A percentile compares a stretch with the other conserved stretches of the same genome.
Conservation (phyloP, 345 rosid genomes). For the Bruguiera sexangula region DNA sequence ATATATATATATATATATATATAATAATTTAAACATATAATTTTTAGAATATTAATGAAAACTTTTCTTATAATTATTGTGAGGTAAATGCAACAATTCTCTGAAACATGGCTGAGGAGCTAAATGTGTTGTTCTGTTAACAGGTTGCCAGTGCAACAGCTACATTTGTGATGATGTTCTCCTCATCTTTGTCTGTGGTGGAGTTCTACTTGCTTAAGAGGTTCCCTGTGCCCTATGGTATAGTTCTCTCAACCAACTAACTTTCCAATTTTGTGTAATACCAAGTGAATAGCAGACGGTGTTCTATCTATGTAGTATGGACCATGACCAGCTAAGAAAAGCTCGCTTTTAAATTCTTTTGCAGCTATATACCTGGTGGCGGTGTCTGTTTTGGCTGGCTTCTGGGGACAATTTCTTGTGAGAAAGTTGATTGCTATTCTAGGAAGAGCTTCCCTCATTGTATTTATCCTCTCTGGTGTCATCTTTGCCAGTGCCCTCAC, state of each 20-base stretch:
- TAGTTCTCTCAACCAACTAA: background rate
- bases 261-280: background rate
- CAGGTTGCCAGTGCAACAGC: slow-evolving; percentile 98
- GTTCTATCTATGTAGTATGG: background rate
- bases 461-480: slow-evolving; percentile 79
- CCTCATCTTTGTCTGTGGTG: slow-evolving; percentile 88
- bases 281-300: background rate
- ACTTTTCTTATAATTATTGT: too few relatives aligned
- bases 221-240: slow-evolving; percentile 89
- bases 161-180: slow-evolving; percentile 96
- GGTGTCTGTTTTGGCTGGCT: slow-evolving; percentile 69
- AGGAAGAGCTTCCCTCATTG: slow-evolving; percentile 61
- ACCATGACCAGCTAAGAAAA: background rate
- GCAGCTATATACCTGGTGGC: slow-evolving; percentile 66
- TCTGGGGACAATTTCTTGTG: slow-evolving; percentile 81
- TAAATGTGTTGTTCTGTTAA: background rate
- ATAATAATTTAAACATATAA: too few relatives aligned
- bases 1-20: too few relatives aligned
- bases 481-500: slow-evolving; percentile 78
- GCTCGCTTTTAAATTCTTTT: background rate
- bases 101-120: too few relatives aligned
- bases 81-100: too few relatives aligned
- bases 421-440: slow-evolving; percentile 55
- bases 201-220: slow-evolving; percentile 89
- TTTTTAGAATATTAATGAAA: too few relatives aligned